Percentiles rank a stretch among this genome's conserved stretches.
phyloP scores from a whole-genome alignment of 208 protist species.

The Porcisia deanei region DNA sequence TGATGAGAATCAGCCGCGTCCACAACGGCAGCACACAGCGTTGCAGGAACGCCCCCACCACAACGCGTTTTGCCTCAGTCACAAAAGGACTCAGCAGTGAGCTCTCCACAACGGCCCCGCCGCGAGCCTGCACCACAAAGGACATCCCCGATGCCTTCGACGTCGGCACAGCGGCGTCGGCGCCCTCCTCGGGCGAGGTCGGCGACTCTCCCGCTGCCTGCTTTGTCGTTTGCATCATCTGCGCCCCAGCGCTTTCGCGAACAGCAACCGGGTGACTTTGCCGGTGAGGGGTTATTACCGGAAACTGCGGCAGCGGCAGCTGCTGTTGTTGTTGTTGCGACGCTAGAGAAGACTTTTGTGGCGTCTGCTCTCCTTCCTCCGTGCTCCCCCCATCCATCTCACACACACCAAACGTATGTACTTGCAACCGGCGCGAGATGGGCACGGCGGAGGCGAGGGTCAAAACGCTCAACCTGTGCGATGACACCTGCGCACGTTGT shows the following conservation, averaged over 20 bases:
- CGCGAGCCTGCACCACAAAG: slow-evolving; percentile 10
- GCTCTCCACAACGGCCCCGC: slow-evolving; percentile 24
- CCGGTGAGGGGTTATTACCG: not conserved
- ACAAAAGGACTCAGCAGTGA: slow-evolving; percentile 31
- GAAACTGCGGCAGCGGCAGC: not conserved
- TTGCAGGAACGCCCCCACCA: slow-evolving; percentile 24
- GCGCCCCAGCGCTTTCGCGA: not conserved
- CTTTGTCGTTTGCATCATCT: not conserved
- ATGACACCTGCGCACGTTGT: not conserved
- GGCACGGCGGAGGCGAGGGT: slow-evolving; percentile 6
- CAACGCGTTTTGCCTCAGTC: slow-evolving; percentile 25
- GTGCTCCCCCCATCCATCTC: not conserved
- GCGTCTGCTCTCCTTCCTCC: not conserved
- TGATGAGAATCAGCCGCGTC: slow-evolving; percentile 1
- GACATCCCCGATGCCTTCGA: not conserved
- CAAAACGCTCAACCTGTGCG: slow-evolving; percentile 15
- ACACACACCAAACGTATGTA: not conserved
- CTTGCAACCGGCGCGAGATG: not conserved
- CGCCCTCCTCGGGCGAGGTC: not conserved
- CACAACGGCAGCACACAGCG: slow-evolving; percentile 34
- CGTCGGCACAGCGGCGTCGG: not conserved
- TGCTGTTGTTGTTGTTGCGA: not conserved
- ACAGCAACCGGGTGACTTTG: no score
- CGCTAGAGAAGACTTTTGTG: not conserved
- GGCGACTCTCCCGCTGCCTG: not conserved